Evolutionary conservation across 148 eudicot genomes (phyloP), one percentile per base, ranked within the genome.

Genomic region (Heliamphora exappendiculata): DNA sequence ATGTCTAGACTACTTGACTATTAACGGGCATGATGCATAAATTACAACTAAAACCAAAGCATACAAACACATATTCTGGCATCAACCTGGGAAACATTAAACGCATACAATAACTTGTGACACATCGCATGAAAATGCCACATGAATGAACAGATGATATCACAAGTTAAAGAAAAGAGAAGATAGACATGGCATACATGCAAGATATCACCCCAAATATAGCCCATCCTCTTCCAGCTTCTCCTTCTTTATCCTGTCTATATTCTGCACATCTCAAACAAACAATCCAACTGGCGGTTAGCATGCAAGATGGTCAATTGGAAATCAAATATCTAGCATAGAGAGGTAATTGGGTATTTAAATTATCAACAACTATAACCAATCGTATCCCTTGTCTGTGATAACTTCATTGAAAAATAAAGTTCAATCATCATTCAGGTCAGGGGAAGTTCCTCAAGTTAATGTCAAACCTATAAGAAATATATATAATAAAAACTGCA

Each of bases 171-270:
- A 36, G 63, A 63, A 20, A 73, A 42, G 26, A 29, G 51, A 63
- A 8, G 41, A 41, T 31, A 47, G 74, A 79, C 57, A 41, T 19
- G 60, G 76, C 87, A 75, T 90, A 94, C 98, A 84, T 79, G 93
- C 92, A 89, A 54, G 92, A 84, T 64, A 90, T 11, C 47, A 94
- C 81, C 78, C 98, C 98, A 82, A 89, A 94, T 76, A 82, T 78
- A 79, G 97, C 92, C 97, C 98, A 94, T 84, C 98, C 97, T 86
- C 77, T 83, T 22, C 80, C 81, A 57, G 89, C 79, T 63, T 79
- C 83, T 47, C 84, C 89, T 65, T 82, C 86, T 69, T 76, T 79
- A 77, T 57, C 76, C 79, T 94, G 98, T 63, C 41, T 79, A 72
- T 82, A 82, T 65, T 84, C 98, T 94, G 89, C 80, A 78, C 75